Evolutionary conservation across 176 grass and related monocot species (phyloP), one percentile per base, ranked within the genome.

Genomic region (Triticum turgidum): DNA sequence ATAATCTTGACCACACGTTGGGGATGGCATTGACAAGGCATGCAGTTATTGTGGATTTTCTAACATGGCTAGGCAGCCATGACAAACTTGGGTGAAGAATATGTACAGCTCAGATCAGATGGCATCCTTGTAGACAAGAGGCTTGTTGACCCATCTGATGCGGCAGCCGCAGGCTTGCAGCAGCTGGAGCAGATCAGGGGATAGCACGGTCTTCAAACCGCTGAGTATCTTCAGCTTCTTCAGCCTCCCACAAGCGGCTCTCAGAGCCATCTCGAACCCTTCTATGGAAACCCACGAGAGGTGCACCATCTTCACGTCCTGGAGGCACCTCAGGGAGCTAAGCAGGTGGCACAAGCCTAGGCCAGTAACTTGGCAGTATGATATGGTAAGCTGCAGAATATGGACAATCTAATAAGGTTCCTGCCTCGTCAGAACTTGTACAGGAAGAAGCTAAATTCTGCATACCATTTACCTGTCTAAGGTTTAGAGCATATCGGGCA

Each of bases 151-250:
- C 97, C 94, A 96, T 9, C 97, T 89, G 54, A 99, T 92, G 35
- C 97, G 84, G 84, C 97, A 99, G 8, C 97, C 97, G 0, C 68
- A 88, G 0, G 82, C 75, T 62, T 96, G 92, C 38, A 99, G 82
- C 82, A 89, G 83, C 86, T 94, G 91, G 64, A 99, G 82, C 30
- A 99, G 87, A 77, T 90, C 86, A 18, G 92, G 75, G 5, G 97
- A 91, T 37, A 99, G 85, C 66, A 98, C 80, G 11, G 86, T 29
- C 86, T 79, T 88, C 79, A 98, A 79, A 6, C 80, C 77, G 11
- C 58, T 72, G 52, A 98, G 93, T 59, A 98, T 88, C 90, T 98
- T 98, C 80, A 98, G 85, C 70, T 98, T 98, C 96, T 98, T 98
- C 83, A 98, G 81, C 84, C 89, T 96, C 39, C 90, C 90, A 0